Evolutionary conservation across 306 rosid genomes (phyloP).

Genomic region (Quercus glauca): DNA sequence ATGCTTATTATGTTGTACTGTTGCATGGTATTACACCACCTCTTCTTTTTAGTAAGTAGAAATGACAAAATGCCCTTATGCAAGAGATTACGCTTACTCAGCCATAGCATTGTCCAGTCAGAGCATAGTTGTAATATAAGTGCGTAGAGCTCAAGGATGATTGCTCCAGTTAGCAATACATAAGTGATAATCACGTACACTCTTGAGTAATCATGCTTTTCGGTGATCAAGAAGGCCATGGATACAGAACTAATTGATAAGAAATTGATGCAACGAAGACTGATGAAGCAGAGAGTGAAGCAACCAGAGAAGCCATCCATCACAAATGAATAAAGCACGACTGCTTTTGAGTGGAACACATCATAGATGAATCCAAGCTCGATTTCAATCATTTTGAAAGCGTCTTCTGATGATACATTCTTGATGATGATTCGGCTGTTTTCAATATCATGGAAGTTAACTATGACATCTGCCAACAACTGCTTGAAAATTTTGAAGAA

Average conservation of each 20-base stretch:
- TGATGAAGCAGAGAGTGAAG: background rate
- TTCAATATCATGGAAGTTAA: conserved; percentile 23
- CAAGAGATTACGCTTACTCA: conserved; percentile 6
- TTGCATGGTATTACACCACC: conserved; percentile 26
- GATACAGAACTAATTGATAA: conserved; percentile 1
- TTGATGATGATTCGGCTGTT: conserved; percentile 18
- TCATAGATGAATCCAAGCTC: conserved; percentile 54
- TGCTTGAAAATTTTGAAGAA: conserved; percentile 23
- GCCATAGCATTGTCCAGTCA: conserved; percentile 25
- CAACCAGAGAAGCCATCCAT: no score
- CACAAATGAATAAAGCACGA: background rate
- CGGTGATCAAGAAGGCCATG: background rate
- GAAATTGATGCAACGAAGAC: conserved; percentile 15
- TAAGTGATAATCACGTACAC: conserved; percentile 11
- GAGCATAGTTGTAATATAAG: conserved; percentile 27
- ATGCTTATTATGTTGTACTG: conserved; percentile 24
- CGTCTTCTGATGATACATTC: background rate
- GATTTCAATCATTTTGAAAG: conserved; percentile 35
- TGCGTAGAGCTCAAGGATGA: conserved; percentile 26
- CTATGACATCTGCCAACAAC: conserved; percentile 44
- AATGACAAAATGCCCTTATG: background rate
- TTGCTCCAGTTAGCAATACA: conserved; percentile 28
- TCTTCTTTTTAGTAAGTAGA: background rate
- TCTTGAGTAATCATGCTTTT: background rate
- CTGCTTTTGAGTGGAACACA: conserved; percentile 41